Percentiles rank a stretch among this genome's conserved stretches.
Evolutionary conservation across 768 basidiomycete species (phyloP).

Genomic region (Nevesoporus exiguus): DNA sequence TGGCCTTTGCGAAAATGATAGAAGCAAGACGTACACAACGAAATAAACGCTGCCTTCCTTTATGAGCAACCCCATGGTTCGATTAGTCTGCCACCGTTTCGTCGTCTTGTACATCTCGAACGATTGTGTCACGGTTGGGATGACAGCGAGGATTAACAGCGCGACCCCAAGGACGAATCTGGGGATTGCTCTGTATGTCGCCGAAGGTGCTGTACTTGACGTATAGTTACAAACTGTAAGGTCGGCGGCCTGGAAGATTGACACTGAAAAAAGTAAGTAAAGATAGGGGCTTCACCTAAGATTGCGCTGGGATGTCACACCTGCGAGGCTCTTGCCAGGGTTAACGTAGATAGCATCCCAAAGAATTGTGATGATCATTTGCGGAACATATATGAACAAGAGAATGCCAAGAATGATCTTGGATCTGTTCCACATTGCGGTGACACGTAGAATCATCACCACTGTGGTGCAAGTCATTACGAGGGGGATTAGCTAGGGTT

Average conservation of each 20-base stretch:
- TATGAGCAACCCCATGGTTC: constrained; percentile 1
- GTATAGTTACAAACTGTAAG: background rate
- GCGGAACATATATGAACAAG: background rate
- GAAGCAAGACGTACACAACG: constrained; percentile 6
- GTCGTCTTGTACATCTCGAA: constrained; percentile 7
- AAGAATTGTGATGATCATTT: background rate
- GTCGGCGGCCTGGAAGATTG: background rate
- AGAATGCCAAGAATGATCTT: constrained; percentile 4
- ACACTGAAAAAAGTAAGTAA: background rate
- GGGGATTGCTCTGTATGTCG: constrained; percentile 7
- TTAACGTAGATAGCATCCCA: background rate
- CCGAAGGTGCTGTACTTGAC: background rate
- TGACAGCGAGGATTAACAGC: constrained; percentile 4
- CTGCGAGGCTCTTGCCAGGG: background rate
- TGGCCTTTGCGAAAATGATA: too few relatives aligned
- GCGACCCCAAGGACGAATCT: constrained; percentile 1
- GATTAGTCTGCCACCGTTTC: constrained; percentile 5
- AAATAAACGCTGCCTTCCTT: constrained; percentile 16
- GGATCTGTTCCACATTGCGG: constrained; percentile 14
- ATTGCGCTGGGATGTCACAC: background rate
- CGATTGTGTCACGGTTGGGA: background rate
- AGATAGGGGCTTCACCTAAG: background rate
- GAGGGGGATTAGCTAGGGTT: background rate
- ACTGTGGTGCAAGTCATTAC: constrained; percentile 2
- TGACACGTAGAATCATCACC: constrained; percentile 19